A percentile compares a stretch with the other conserved stretches of the same genome.
Conservation (phyloP, 768 basidiomycete species). For the Cubamyces sp. region DNA sequence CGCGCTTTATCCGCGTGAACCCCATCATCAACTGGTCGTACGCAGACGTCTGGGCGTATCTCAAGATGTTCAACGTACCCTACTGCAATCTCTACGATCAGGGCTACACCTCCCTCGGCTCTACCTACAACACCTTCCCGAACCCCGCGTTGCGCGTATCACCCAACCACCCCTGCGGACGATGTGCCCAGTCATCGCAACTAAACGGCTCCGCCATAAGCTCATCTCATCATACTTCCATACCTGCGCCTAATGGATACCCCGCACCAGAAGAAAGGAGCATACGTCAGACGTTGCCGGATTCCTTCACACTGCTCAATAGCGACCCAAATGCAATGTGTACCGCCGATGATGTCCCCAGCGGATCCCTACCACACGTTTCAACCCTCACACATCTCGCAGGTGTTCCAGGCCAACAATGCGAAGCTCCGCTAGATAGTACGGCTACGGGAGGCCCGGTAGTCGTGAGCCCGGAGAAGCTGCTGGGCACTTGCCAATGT, state of each 20-base stretch:
- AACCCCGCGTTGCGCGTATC: conserved; percentile 75
- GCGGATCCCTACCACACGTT: conserved; percentile 24
- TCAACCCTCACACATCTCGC: conserved; percentile 20
- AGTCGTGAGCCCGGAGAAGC: no score
- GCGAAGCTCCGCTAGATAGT: background rate
- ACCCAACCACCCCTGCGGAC: conserved; percentile 18
- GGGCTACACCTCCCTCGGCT: conserved; percentile 98
- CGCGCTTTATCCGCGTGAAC: conserved; percentile 85
- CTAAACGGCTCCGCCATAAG: conserved; percentile 31
- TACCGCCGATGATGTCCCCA: conserved; percentile 17
- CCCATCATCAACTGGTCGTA: conserved; percentile 98
- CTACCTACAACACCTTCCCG: conserved; percentile 91
- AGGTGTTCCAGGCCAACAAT: background rate
- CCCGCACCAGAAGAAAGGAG: background rate
- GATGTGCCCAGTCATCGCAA: conserved; percentile 27
- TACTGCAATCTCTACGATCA: conserved; percentile 91
- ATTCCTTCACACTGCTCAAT: conserved; percentile 29
- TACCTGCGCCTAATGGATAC: background rate
- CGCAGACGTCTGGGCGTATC: conserved; percentile 85
- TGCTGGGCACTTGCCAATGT: background rate
- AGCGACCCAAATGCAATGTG: conserved; percentile 12
- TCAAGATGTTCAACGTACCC: conserved; percentile 72
- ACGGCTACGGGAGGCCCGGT: no score
- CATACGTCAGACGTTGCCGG: conserved; percentile 10
- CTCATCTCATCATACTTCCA: conserved; percentile 25